phyloP scores from a whole-genome alignment of 176 grass and related monocot species.

The Triticum turgidum region DNA sequence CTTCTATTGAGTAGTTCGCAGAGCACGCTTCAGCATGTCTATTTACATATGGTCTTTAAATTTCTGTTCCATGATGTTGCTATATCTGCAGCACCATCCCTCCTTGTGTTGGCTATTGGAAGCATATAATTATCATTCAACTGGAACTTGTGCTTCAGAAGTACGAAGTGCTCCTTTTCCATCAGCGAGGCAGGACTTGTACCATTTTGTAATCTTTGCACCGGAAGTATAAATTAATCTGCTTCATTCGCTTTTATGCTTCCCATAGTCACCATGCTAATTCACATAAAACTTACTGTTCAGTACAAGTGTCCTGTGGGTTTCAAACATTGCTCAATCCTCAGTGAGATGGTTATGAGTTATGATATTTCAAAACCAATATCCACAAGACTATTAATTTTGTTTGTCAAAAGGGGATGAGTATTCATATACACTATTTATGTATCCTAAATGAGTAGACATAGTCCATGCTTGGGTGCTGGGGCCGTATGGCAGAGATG shows the following conservation, averaged over 20 bases:
- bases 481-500: slow-evolving; percentile 25
- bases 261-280: background rate
- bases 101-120: background rate
- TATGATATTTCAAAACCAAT: slow-evolving; percentile 24
- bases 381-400: background rate
- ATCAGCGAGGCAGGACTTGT: background rate
- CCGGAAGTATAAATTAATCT: background rate
- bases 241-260: slow-evolving; percentile 14
- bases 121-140: slow-evolving; percentile 20
- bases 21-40: slow-evolving; percentile 2
- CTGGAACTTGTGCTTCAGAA: slow-evolving; percentile 10
- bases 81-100: background rate
- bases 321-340: background rate
- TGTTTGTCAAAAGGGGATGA: background rate
- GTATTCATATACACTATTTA: slow-evolving; percentile 25
- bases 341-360: background rate
- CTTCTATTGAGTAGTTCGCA: background rate
- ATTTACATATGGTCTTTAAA: slow-evolving; percentile 13
- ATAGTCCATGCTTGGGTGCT: slow-evolving; percentile 31
- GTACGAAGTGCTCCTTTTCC: background rate
- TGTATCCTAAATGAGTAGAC: slow-evolving; percentile 15
- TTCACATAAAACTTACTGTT: slow-evolving; percentile 10
- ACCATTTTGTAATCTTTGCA: slow-evolving; percentile 21
- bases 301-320: background rate
- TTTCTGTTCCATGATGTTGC: background rate